phyloP scores from a whole-genome alignment of 2,329 filamentous ascomycete genomes.

The Botryotinia globosa region DNA sequence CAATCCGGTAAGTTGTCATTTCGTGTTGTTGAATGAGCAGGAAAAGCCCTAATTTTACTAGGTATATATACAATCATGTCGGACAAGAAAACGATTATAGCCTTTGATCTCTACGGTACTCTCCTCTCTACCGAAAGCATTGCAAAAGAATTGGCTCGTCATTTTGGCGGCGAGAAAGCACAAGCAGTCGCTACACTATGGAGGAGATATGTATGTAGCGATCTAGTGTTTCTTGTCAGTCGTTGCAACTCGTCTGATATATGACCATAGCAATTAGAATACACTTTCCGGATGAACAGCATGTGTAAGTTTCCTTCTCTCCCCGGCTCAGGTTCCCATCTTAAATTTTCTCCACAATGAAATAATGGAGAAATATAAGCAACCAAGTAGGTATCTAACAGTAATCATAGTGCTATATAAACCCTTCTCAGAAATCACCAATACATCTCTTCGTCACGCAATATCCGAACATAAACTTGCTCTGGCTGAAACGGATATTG shows the following conservation, averaged over 20 bases:
- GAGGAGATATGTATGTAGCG: conserved; percentile 43
- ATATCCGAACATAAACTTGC: conserved; percentile 54
- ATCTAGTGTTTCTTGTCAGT: neutral
- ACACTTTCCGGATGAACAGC: conserved; percentile 72
- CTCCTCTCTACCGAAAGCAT: conserved; percentile 71
- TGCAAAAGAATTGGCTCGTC: conserved; percentile 52
- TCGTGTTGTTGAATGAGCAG: neutral
- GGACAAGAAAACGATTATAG: conserved; percentile 50
- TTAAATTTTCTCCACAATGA: too few species aligned
- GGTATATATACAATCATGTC: conserved; percentile 29
- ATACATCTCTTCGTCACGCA: conserved; percentile 60
- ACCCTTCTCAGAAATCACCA: conserved; percentile 62
- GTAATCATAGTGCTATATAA: conserved; percentile 53
- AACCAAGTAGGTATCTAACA: neutral
- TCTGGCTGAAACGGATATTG: conserved; percentile 45
- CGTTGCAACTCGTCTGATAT: neutral
- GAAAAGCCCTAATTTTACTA: neutral
- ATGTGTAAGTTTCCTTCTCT: conserved; percentile 56
- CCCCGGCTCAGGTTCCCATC: neutral
- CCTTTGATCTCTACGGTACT: conserved; percentile 75
- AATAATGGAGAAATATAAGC: neutral
- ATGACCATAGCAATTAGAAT: conserved; percentile 64
- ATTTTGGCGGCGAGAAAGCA: conserved; percentile 58
- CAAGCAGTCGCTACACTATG: conserved; percentile 57
- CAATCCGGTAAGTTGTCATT: neutral